Evolutionary conservation across 1,284 basidiomycete genomes (phyloP).

Genomic region (Erythrobasidium hasegawianum): DNA sequence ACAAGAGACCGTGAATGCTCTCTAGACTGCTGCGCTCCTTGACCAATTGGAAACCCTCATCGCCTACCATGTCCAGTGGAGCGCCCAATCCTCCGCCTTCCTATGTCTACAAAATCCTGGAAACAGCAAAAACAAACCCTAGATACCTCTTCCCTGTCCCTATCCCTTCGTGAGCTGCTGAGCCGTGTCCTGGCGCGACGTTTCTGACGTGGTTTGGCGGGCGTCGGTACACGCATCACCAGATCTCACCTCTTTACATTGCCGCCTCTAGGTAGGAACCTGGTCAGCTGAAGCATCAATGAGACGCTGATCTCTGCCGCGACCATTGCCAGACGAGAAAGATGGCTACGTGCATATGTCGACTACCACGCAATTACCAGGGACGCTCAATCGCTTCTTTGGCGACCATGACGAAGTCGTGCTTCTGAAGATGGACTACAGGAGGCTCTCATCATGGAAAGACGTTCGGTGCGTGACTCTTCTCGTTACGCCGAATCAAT

Average conservation of each 20-base stretch:
- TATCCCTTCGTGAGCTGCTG: slow-evolving; percentile 23
- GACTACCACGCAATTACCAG: slow-evolving; percentile 37
- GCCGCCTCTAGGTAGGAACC: not conserved
- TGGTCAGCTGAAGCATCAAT: too few species aligned
- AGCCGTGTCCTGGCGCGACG: not conserved
- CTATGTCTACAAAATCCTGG: slow-evolving; percentile 34
- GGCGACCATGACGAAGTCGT: slow-evolving; percentile 37
- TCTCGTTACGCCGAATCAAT: too few species aligned
- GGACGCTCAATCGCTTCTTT: slow-evolving; percentile 42
- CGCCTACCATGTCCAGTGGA: slow-evolving; percentile 22
- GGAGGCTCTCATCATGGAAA: slow-evolving; percentile 26
- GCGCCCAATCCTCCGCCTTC: slow-evolving; percentile 16
- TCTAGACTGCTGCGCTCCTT: slow-evolving; percentile 3
- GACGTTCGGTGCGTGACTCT: slow-evolving; percentile 4
- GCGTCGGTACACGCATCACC: too few species aligned
- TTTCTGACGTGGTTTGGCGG: not conserved
- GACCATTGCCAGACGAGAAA: slow-evolving; percentile 40
- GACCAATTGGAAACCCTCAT: not conserved
- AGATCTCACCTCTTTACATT: slow-evolving; percentile 27
- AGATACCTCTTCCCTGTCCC: slow-evolving; percentile 29
- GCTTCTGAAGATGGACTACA: slow-evolving; percentile 41
- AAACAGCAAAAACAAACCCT: slow-evolving; percentile 29
- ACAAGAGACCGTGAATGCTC: too few species aligned
- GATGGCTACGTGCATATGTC: slow-evolving; percentile 45
- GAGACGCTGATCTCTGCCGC: too few species aligned